Evolutionary conservation across 1,284 basidiomycete species (phyloP).

Genomic region (Leccinum griseonigrum): DNA sequence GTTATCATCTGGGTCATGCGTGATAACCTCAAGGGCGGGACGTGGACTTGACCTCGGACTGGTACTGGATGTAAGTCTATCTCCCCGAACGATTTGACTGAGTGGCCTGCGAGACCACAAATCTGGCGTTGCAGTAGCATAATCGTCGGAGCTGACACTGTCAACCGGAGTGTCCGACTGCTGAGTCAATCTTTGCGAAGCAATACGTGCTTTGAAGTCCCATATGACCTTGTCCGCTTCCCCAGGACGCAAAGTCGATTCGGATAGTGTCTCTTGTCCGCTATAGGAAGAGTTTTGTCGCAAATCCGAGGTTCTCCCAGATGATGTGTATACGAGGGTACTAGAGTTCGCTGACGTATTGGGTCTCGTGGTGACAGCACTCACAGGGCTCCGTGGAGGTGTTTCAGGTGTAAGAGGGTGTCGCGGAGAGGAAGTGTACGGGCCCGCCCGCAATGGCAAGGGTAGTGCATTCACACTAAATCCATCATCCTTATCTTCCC

Average conservation of each 20-base stretch:
- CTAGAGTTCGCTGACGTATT: constrained; percentile 28
- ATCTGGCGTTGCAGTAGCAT: constrained; percentile 30
- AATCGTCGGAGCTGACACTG: constrained; percentile 28
- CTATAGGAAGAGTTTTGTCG: constrained; percentile 29
- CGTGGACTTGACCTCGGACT: constrained; percentile 25
- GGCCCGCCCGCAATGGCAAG: constrained; percentile 29
- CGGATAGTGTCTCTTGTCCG: constrained; percentile 33
- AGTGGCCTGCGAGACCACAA: constrained; percentile 33
- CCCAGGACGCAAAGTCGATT: constrained; percentile 33
- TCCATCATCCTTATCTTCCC: constrained; percentile 32
- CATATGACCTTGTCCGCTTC: constrained; percentile 32
- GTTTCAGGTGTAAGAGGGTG: constrained; percentile 29
- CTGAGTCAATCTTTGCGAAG: constrained; percentile 20
- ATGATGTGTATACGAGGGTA: constrained; percentile 23
- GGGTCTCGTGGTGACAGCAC: constrained; percentile 44
- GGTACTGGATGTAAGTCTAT: constrained; percentile 14
- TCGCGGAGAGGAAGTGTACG: constrained; percentile 25
- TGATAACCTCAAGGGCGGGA: constrained; percentile 33
- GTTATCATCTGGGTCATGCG: constrained; percentile 19
- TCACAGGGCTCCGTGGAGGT: constrained; percentile 59
- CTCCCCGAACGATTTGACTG: constrained; percentile 28
- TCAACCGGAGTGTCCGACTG: constrained; percentile 21
- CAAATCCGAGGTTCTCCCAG: constrained; percentile 26
- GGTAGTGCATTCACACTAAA: constrained; percentile 25
- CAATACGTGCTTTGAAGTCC: constrained; percentile 25